Percentiles rank a stretch among this genome's conserved stretches.
These are phyloP conservation scores for Moricandia arvensis DNA, from an alignment of 345 rosid genomes.

Conservation along the genomic window DNA sequence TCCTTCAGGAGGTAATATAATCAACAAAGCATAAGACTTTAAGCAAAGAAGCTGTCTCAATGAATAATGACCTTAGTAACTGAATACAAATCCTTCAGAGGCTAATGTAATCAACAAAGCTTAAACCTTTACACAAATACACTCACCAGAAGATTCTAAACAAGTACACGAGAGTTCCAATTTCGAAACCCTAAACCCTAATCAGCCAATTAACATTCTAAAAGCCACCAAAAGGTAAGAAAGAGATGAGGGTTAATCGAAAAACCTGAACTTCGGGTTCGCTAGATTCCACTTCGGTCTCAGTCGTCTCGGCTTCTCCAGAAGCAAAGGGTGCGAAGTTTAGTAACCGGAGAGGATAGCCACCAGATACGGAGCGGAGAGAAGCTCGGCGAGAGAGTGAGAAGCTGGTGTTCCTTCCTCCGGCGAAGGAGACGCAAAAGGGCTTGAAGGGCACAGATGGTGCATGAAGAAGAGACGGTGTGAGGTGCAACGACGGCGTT, in stretches of 20 bases:
- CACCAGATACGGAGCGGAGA: constrained; percentile 35
- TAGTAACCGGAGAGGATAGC: constrained; percentile 41
- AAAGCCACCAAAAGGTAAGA: not conserved
- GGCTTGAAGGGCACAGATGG: constrained; percentile 39
- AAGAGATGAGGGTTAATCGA: constrained; percentile 1
- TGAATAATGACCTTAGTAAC: not conserved
- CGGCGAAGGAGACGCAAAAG: constrained; percentile 43
- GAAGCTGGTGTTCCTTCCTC: constrained; percentile 30
- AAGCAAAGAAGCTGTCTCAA: not conserved
- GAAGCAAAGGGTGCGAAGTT: constrained; percentile 57
- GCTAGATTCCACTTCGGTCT: constrained; percentile 48
- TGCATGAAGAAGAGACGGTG: constrained; percentile 34
- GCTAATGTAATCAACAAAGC: constrained; percentile 7
- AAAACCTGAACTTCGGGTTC: constrained; percentile 68
- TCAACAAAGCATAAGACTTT: constrained; percentile 14
- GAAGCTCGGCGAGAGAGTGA: constrained; percentile 35
- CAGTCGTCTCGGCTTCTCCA: constrained; percentile 65
- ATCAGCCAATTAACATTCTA: not conserved
- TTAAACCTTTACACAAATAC: not conserved
- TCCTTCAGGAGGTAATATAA: not conserved
- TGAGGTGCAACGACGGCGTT: not conserved
- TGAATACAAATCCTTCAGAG: not conserved
- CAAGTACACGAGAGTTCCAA: not conserved
- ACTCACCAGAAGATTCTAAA: not conserved
- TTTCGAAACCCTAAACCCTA: constrained; percentile 14